Conservation (phyloP, 352 stramenopile genomes). For the Globisporangium megalacanthum region DNA sequence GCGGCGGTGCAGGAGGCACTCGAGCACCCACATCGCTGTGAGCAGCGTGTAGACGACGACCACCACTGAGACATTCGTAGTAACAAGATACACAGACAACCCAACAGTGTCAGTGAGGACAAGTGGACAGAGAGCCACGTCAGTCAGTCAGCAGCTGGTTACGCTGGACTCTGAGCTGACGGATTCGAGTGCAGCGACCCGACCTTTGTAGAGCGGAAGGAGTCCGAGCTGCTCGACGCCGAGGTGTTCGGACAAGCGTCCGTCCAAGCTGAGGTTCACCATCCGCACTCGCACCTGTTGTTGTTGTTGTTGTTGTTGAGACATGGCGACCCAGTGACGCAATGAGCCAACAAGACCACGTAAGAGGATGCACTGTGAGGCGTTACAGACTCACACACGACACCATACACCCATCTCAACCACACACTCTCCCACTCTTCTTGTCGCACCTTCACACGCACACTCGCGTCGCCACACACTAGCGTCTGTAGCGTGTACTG, state of each 20-base stretch:
- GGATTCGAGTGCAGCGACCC: not conserved
- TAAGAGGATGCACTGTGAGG: too few relatives aligned
- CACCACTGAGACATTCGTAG: constrained; percentile 18
- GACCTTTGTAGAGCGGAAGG: constrained; percentile 53
- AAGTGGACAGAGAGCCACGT: too few relatives aligned
- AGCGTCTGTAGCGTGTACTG: constrained; percentile 45
- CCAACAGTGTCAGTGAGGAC: not conserved
- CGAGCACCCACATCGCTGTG: constrained; percentile 41
- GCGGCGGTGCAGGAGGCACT: constrained; percentile 33
- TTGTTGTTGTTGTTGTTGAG: not conserved
- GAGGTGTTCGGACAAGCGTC: constrained; percentile 50
- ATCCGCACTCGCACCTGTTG: constrained; percentile 31
- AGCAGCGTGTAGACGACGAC: constrained; percentile 35
- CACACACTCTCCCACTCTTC: constrained; percentile 8
- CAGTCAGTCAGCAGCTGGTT: too few relatives aligned
- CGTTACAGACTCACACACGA: too few relatives aligned
- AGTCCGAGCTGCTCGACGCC: constrained; percentile 54
- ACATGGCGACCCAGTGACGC: too few relatives aligned
- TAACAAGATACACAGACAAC: not conserved
- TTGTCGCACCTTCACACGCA: constrained; percentile 37
- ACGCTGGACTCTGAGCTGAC: too few relatives aligned
- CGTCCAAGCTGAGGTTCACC: constrained; percentile 54
- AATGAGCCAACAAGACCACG: too few relatives aligned
- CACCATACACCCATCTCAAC: too few relatives aligned
- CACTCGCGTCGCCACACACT: constrained; percentile 41